Evolutionary conservation across 2,329 filamentous ascomycete genomes (phyloP).

Genomic region (Corynespora cassiicola): DNA sequence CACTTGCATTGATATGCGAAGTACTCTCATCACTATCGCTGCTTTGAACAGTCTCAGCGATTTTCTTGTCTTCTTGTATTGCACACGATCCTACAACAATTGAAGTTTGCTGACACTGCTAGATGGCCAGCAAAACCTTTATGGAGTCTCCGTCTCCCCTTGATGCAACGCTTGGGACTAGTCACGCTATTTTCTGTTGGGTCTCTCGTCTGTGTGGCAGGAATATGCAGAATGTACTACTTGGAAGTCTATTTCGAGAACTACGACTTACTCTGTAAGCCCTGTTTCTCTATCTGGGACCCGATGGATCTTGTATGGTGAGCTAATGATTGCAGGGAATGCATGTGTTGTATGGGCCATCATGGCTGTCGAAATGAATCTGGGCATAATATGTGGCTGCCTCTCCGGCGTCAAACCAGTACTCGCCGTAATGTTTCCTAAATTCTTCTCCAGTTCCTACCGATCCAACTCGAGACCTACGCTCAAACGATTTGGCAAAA

Average conservation of each 20-base stretch:
- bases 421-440: conserved; percentile 34
- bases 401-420: conserved; percentile 39
- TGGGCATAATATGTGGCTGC: conserved; percentile 39
- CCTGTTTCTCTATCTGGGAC: background rate
- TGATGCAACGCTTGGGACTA: conserved; percentile 34
- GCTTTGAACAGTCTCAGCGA: conserved; percentile 38
- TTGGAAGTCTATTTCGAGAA: conserved; percentile 32
- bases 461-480: conserved; percentile 8
- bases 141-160: conserved; percentile 32
- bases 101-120: background rate
- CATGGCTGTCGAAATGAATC: conserved; percentile 33
- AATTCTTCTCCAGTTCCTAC: conserved; percentile 23
- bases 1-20: conserved; percentile 34
- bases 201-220: conserved; percentile 33
- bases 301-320: too few species aligned
- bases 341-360: conserved; percentile 27
- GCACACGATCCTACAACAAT: background rate
- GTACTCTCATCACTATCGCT: conserved; percentile 30
- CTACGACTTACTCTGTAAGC: conserved; percentile 32
- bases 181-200: conserved; percentile 33
- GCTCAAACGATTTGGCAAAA: conserved; percentile 7
- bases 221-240: conserved; percentile 34
- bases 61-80: conserved; percentile 34
- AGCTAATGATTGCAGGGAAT: conserved; percentile 27
- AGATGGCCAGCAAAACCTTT: conserved; percentile 36